Percentiles rank a stretch among this genome's conserved stretches.
phyloP scores from a whole-genome alignment of 768 basidiomycete species.

The Boletus reticuloceps region DNA sequence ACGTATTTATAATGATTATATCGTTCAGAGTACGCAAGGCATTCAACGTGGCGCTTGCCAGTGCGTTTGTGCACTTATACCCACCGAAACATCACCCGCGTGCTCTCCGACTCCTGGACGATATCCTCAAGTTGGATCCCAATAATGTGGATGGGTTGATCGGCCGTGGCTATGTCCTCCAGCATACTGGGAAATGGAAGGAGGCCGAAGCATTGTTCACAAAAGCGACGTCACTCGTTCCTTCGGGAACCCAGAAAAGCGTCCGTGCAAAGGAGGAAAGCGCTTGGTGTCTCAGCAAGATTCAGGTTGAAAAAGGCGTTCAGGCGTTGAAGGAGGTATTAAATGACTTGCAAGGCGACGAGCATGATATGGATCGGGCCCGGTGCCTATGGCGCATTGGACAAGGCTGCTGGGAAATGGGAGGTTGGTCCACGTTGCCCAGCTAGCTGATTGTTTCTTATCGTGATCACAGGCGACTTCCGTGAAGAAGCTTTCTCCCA shows the following conservation, averaged over 20 bases:
- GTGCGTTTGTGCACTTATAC: conserved; percentile 78
- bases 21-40: conserved; percentile 56
- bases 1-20: background rate
- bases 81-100: conserved; percentile 87
- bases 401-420: conserved; percentile 66
- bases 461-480: conserved; percentile 37
- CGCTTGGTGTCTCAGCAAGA: conserved; percentile 72
- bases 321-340: conserved; percentile 49
- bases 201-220: conserved; percentile 65
- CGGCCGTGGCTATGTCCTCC: conserved; percentile 70
- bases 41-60: conserved; percentile 70
- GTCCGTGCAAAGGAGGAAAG: conserved; percentile 75
- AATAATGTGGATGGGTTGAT: conserved; percentile 66
- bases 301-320: conserved; percentile 51
- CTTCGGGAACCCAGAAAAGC: conserved; percentile 44
- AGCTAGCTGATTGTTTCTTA: background rate
- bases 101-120: conserved; percentile 71
- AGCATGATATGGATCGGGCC: conserved; percentile 59
- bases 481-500: conserved; percentile 69
- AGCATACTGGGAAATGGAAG: conserved; percentile 61
- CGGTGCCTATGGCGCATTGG: conserved; percentile 87
- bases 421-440: conserved; percentile 45
- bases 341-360: conserved; percentile 41
- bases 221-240: conserved; percentile 47
- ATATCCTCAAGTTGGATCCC: conserved; percentile 62